Conservation (phyloP, 1,139 yeast genomes). For the Wickerhamomyces sp. region DNA sequence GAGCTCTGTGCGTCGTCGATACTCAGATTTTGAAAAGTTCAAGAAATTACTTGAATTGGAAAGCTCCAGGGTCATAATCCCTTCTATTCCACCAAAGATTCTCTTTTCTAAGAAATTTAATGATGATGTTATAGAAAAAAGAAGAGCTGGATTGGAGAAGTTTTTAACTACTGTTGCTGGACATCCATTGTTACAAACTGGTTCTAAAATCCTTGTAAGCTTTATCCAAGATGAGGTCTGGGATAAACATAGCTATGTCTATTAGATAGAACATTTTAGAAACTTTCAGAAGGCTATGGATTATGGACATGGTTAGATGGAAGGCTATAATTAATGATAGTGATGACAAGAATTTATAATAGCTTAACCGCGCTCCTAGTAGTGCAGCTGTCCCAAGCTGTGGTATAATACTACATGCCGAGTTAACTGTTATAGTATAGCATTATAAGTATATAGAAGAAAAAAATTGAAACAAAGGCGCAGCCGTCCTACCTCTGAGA, state of each 20-base stretch:
- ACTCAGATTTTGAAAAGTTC: conserved; percentile 85
- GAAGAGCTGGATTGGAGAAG: conserved; percentile 80
- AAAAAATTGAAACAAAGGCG: too few species aligned
- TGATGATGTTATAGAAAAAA: conserved; percentile 77
- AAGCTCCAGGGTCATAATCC: conserved; percentile 73
- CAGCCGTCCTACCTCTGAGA: too few species aligned
- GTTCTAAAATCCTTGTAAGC: conserved; percentile 74
- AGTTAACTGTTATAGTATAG: too few species aligned
- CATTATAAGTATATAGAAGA: too few species aligned
- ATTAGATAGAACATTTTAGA: background rate
- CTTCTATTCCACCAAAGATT: conserved; percentile 80
- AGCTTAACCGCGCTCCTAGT: too few species aligned
- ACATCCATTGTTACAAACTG: conserved; percentile 90
- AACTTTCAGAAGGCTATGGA: background rate
- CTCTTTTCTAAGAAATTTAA: conserved; percentile 63
- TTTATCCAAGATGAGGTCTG: conserved; percentile 87
- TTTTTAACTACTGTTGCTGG: conserved; percentile 83
- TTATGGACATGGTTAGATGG: too few species aligned
- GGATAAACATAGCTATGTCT: conserved; percentile 41
- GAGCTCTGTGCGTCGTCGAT: conserved; percentile 77
- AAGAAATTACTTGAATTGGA: conserved; percentile 72
- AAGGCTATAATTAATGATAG: background rate
- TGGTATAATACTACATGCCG: background rate
- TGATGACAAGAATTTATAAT: background rate
- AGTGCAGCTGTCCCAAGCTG: too few species aligned